Evolutionary conservation across 1,139 yeast species (phyloP).

Genomic region (Debaryomyces sp.): DNA sequence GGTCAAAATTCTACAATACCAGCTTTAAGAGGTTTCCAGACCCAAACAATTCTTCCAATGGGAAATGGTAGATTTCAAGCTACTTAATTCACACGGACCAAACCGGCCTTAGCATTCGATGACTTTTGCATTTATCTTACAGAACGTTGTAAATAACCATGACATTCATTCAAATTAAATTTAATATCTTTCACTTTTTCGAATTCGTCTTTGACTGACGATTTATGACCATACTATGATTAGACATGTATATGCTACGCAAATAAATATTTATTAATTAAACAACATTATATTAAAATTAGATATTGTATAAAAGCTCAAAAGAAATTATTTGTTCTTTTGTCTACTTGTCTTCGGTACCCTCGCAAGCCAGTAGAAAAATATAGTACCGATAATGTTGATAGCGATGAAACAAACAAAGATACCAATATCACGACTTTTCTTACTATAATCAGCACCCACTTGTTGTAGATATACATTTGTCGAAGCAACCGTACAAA

Average conservation of each 20-base stretch:
- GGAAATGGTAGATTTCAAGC: not conserved
- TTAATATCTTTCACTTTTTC: not conserved
- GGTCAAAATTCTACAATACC: constrained; percentile 13
- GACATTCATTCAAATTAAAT: not conserved
- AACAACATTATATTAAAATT: not conserved
- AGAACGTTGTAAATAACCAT: not conserved
- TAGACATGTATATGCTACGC: not conserved
- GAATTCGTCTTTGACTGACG: not conserved
- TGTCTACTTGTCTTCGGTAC: constrained; percentile 51
- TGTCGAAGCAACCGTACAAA: constrained; percentile 23
- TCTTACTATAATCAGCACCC: constrained; percentile 18
- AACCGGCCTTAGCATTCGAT: not conserved
- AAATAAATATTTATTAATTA: not conserved
- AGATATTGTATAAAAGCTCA: not conserved
- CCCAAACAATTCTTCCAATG: not conserved
- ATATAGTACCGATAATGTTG: constrained; percentile 43
- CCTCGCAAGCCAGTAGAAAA: constrained; percentile 68
- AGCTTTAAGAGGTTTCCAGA: constrained; percentile 10
- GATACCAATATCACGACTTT: constrained; percentile 66
- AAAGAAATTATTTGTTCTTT: constrained; percentile 20
- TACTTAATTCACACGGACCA: not conserved
- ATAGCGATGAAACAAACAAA: constrained; percentile 44
- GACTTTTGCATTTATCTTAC: not conserved
- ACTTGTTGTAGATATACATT: constrained; percentile 21
- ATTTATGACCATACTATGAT: not conserved